These are phyloP conservation scores for Alternaria sp. DNA, from an alignment of 2,329 filamentous ascomycete genomes.

Conservation along the genomic window DNA sequence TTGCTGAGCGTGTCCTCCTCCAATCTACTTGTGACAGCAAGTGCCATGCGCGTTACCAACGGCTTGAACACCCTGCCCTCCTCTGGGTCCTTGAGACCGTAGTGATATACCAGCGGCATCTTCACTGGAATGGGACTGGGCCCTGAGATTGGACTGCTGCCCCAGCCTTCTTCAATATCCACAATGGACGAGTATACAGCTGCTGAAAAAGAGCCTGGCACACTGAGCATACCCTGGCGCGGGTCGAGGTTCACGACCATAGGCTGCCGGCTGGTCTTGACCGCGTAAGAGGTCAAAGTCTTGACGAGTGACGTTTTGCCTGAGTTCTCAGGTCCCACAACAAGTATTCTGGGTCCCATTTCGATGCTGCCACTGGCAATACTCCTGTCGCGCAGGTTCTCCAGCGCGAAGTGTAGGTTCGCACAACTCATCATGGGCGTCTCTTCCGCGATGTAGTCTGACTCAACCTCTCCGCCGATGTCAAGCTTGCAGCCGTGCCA, in stretches of 20 bases:
- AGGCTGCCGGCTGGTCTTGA: conserved; percentile 74
- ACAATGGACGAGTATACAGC: conserved; percentile 86
- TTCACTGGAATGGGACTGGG: conserved; percentile 89
- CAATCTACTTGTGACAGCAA: conserved; percentile 77
- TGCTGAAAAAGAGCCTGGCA: conserved; percentile 79
- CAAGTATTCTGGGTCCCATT: conserved; percentile 79
- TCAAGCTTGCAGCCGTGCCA: conserved; percentile 91
- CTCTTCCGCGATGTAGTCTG: conserved; percentile 75
- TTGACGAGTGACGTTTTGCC: conserved; percentile 86
- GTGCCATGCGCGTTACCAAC: conserved; percentile 76
- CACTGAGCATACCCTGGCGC: conserved; percentile 64
- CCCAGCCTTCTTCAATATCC: conserved; percentile 89
- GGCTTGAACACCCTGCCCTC: conserved; percentile 74
- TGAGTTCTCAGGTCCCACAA: conserved; percentile 77
- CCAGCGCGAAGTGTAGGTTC: conserved; percentile 87
- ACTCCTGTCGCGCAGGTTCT: conserved; percentile 71
- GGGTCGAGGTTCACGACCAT: conserved; percentile 86
- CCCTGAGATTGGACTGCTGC: conserved; percentile 87
- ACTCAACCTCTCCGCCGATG: conserved; percentile 72
- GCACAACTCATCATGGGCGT: conserved; percentile 81
- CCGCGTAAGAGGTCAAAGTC: conserved; percentile 79
- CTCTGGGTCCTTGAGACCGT: conserved; percentile 74
- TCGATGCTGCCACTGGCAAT: conserved; percentile 40
- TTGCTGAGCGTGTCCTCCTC: conserved; percentile 75
- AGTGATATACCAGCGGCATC: conserved; percentile 88